Conservation (phyloP, 163 green algal species). For the Scenedesmus sp. region DNA sequence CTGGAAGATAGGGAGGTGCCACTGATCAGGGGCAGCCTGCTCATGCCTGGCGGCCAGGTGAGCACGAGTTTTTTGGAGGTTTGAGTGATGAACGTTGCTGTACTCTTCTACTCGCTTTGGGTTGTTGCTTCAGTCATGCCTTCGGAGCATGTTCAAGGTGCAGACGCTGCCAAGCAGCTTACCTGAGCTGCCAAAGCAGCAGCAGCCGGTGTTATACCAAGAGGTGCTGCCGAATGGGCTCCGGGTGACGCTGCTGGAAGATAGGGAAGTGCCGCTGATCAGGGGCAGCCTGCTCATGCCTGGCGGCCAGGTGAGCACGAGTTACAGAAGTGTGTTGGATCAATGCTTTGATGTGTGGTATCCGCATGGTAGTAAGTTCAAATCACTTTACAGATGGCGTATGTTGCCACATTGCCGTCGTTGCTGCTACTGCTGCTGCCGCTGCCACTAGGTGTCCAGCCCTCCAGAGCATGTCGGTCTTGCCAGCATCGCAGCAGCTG, state of each 20-base stretch:
- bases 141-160: background rate
- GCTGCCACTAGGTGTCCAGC: background rate
- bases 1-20: constrained; percentile 89
- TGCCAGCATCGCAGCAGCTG: constrained; percentile 70
- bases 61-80: background rate
- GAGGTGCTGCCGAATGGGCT: constrained; percentile 82
- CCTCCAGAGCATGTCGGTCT: constrained; percentile 68
- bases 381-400: background rate
- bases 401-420: background rate
- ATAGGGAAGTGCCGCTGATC: constrained; percentile 88
- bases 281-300: constrained; percentile 80
- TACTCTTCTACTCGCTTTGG: no score
- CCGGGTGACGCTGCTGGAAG: constrained; percentile 83
- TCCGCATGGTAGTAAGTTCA: no score
- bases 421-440: background rate
- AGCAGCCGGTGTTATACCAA: constrained; percentile 31
- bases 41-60: constrained; percentile 80
- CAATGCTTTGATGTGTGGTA: no score
- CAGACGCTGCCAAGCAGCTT: constrained; percentile 11
- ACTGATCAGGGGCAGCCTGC: constrained; percentile 77
- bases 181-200: constrained; percentile 13
- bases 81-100: no score
- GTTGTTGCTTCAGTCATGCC: no score
- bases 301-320: constrained; percentile 66
- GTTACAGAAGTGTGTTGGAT: no score